Evolutionary conservation across 1,139 yeast genomes (phyloP).

Genomic region (Saccharomyces hybrid): DNA sequence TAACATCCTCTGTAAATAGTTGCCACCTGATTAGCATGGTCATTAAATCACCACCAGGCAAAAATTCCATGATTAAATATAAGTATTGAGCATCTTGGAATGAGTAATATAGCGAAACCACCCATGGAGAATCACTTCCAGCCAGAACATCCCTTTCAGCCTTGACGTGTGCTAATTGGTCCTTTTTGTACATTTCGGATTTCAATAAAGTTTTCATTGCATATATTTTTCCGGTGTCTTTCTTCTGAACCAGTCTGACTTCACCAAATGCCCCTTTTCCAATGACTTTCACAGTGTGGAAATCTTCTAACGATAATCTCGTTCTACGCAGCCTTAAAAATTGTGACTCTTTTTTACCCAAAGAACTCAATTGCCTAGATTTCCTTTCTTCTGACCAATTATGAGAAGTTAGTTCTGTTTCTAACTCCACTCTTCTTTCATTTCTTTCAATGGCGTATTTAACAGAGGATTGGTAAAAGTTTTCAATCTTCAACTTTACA

Average conservation of each 20-base stretch:
- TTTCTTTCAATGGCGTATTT: conserved; percentile 76
- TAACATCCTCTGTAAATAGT: conserved; percentile 75
- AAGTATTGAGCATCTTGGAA: conserved; percentile 73
- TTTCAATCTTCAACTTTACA: conserved; percentile 62
- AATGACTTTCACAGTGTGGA: conserved; percentile 70
- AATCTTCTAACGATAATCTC: conserved; percentile 64
- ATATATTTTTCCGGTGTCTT: conserved; percentile 74
- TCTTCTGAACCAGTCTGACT: conserved; percentile 74
- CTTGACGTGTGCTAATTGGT: conserved; percentile 75
- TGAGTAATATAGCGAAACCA: conserved; percentile 70
- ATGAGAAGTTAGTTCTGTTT: conserved; percentile 56
- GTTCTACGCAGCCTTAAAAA: conserved; percentile 70
- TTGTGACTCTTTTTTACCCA: conserved; percentile 73
- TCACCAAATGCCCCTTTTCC: conserved; percentile 89
- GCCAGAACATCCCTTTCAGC: conserved; percentile 84
- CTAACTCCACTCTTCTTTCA: conserved; percentile 68
- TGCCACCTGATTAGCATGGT: conserved; percentile 86
- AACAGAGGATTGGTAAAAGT: conserved; percentile 68
- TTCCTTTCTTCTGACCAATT: conserved; percentile 69
- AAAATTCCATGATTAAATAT: conserved; percentile 74
- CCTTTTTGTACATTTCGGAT: conserved; percentile 77
- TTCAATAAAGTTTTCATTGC: conserved; percentile 78
- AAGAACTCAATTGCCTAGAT: conserved; percentile 59
- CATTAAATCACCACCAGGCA: conserved; percentile 85
- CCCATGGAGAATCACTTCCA: conserved; percentile 84